Conservation (phyloP, 371 early-diverging fungal genomes). For the Blakeslea trispora region DNA sequence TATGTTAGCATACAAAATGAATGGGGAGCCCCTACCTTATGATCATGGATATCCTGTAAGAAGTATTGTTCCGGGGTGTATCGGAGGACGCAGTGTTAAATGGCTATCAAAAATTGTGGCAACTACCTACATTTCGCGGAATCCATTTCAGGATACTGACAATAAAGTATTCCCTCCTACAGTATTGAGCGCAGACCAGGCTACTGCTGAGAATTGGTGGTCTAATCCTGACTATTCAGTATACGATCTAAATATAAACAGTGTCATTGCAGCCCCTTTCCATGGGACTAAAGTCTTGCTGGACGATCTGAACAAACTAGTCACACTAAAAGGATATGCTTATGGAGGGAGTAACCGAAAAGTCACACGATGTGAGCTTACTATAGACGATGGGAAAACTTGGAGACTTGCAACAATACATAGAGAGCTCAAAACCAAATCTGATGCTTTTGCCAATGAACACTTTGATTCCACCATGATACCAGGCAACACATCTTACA, state of each 20-base stretch:
- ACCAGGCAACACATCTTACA: slow-evolving; percentile 23
- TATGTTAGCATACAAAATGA: slow-evolving; percentile 88
- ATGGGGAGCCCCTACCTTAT: slow-evolving; percentile 71
- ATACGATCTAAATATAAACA: slow-evolving; percentile 71
- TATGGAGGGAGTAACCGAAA: slow-evolving; percentile 74
- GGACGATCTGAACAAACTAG: slow-evolving; percentile 26
- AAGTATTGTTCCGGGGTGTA: slow-evolving; percentile 82
- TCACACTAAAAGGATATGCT: slow-evolving; percentile 72
- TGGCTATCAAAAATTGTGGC: slow-evolving; percentile 71
- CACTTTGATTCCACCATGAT: slow-evolving; percentile 12
- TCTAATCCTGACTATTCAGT: slow-evolving; percentile 62
- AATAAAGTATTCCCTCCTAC: slow-evolving; percentile 80
- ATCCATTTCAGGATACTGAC: slow-evolving; percentile 80
- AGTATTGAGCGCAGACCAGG: slow-evolving; percentile 49
- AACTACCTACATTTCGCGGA: slow-evolving; percentile 58
- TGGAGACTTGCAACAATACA: slow-evolving; percentile 64
- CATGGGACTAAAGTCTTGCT: slow-evolving; percentile 46
- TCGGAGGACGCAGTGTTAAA: slow-evolving; percentile 87
- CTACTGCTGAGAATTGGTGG: slow-evolving; percentile 59
- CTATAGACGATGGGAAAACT: slow-evolving; percentile 75
- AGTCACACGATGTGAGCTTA: slow-evolving; percentile 77
- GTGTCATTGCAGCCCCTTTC: slow-evolving; percentile 53
- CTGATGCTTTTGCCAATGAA: slow-evolving; percentile 38
- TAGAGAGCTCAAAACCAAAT: background rate
- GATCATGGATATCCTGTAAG: slow-evolving; percentile 87